Evolutionary conservation across 805 yeast genomes (phyloP).

Genomic region (Candida multigemmis): DNA sequence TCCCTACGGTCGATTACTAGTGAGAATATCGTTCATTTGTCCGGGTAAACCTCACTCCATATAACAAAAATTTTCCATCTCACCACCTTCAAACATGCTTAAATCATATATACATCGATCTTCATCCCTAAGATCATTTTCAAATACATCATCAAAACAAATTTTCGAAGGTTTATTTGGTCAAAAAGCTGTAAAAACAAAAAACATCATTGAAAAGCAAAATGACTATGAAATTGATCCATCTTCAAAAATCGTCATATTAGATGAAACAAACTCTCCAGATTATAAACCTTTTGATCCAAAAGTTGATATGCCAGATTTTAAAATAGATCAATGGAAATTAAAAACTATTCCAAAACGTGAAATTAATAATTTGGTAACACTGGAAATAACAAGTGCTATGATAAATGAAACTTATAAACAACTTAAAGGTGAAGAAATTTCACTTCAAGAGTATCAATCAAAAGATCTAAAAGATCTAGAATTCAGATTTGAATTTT

Average conservation of each 20-base stretch:
- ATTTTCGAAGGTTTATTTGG: slow-evolving; percentile 24
- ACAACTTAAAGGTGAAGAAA: slow-evolving; percentile 8
- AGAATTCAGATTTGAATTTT: slow-evolving; percentile 36
- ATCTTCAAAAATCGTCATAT: slow-evolving; percentile 21
- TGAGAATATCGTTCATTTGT: no score
- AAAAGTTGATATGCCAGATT: slow-evolving; percentile 23
- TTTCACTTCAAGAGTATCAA: slow-evolving; percentile 6
- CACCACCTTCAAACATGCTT: no score
- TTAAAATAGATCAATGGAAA: slow-evolving; percentile 29
- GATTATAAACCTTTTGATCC: slow-evolving; percentile 13
- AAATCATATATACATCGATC: no score
- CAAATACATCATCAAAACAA: slow-evolving; percentile 6
- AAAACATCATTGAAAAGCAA: slow-evolving; percentile 26
- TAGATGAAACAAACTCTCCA: slow-evolving; percentile 28
- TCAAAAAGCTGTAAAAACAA: slow-evolving; percentile 19
- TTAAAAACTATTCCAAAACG: slow-evolving; percentile 9
- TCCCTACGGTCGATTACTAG: no score
- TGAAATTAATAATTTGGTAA: slow-evolving; percentile 20
- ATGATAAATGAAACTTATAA: slow-evolving; percentile 17
- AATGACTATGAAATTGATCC: slow-evolving; percentile 27
- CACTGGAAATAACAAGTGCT: slow-evolving; percentile 12
- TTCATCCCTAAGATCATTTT: slow-evolving; percentile 4
- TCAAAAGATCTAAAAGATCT: slow-evolving; percentile 29
- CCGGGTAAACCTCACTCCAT: no score
- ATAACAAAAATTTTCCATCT: no score